These are phyloP conservation scores for Candida corydali DNA, from an alignment of 805 yeast genomes.

Conservation along the genomic window DNA sequence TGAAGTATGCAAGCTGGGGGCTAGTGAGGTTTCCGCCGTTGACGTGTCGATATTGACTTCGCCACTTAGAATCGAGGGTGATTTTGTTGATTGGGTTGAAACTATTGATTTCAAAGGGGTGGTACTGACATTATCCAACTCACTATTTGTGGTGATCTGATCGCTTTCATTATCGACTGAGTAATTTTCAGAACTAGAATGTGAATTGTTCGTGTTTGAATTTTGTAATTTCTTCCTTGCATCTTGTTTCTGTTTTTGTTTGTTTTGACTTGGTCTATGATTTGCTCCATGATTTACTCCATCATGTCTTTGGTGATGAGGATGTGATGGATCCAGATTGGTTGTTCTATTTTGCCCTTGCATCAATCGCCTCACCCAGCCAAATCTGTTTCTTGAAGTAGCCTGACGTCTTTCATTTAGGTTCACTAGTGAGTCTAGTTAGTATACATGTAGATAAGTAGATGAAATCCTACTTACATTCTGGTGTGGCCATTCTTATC, in stretches of 20 bases:
- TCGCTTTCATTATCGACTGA: constrained; percentile 4
- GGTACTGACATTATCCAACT: constrained; percentile 43
- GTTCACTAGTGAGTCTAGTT: background rate
- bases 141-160: constrained; percentile 3
- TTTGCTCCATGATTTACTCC: background rate
- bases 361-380: constrained; percentile 39
- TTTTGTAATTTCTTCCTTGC: background rate
- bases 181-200: constrained; percentile 1
- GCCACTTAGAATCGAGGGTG: constrained; percentile 36
- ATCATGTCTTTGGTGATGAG: background rate
- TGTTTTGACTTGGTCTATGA: background rate
- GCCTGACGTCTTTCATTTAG: constrained; percentile 23
- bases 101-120: constrained; percentile 45
- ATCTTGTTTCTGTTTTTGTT: background rate
- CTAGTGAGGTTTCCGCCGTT: constrained; percentile 48
- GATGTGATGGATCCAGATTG: background rate
- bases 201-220: background rate
- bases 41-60: constrained; percentile 39
- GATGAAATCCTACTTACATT: constrained; percentile 6
- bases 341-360: constrained; percentile 15
- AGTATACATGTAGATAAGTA: background rate
- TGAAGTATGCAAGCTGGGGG: constrained; percentile 32
- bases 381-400: constrained; percentile 24
- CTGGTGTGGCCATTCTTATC: constrained; percentile 6
- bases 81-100: constrained; percentile 35